Evolutionary conservation across 164 flowering plant species (phyloP).

Genomic region (Stephania cephalantha): DNA sequence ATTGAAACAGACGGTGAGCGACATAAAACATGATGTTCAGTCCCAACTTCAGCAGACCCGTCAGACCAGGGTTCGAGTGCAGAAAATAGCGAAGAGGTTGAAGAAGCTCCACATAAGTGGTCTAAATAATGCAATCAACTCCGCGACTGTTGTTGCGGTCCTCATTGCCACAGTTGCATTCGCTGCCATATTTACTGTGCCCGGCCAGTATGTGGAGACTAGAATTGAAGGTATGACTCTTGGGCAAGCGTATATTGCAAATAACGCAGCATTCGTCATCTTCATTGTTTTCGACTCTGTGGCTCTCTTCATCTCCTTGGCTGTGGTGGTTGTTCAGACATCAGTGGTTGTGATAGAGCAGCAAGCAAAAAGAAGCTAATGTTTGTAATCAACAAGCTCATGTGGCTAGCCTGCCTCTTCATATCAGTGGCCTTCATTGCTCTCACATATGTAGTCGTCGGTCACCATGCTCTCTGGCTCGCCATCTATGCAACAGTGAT

Average conservation of each 20-base stretch:
- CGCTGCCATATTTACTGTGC: conserved; percentile 92
- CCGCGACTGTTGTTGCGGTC: conserved; percentile 92
- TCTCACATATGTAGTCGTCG: conserved; percentile 79
- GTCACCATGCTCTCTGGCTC: conserved; percentile 56
- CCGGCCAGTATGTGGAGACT: conserved; percentile 69
- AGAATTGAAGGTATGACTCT: conserved; percentile 21
- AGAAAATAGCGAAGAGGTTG: conserved; percentile 68
- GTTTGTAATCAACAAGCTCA: conserved; percentile 91
- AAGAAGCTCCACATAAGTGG: conserved; percentile 86
- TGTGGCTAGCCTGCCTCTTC: conserved; percentile 96
- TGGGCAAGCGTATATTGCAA: conserved; percentile 75
- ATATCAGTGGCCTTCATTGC: conserved; percentile 85
- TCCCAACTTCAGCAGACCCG: conserved; percentile 86
- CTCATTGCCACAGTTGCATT: conserved; percentile 97
- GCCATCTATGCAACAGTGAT: conserved; percentile 63
- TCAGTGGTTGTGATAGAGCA: conserved; percentile 87
- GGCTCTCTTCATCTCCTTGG: conserved; percentile 89
- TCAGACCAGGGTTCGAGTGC: conserved; percentile 67
- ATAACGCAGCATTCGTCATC: conserved; percentile 52
- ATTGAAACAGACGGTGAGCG: conserved; percentile 95
- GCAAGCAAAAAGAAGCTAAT: conserved; percentile 78
- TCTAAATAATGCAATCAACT: conserved; percentile 92
- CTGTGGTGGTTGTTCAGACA: conserved; percentile 95
- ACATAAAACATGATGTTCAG: conserved; percentile 84
- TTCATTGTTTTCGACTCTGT: conserved; percentile 77